Base-by-base conservation (phyloP, 148 eudicot species). In the Polygonum aviculare region DNA sequence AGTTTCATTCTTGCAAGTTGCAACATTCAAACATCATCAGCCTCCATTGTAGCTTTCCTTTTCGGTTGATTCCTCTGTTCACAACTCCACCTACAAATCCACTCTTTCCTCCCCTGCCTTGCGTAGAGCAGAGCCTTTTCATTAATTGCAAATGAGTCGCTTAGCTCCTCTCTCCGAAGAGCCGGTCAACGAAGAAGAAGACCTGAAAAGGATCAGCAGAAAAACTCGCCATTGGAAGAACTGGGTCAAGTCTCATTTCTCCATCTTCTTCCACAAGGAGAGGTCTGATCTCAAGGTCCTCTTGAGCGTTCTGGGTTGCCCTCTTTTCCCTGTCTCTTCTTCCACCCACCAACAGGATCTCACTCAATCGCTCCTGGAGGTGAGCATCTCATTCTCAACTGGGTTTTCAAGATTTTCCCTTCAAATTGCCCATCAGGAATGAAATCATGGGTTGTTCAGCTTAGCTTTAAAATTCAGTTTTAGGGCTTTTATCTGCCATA, bases 241-340 rank as follows among this genome's bases (percentile, higher is more conserved):
- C 40, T 94, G 98, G 98, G 78, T 94, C 48, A 90, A 85, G 74
- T 85, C 78, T 62, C 89, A 84, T 45, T 81, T 70, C 48, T 70
- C 77, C 15, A 47, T 82, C 21, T 84, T 89, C 72, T 85, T 80
- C 74, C 82, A 87, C 79, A 88, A 89, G 78, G 89, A 88, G 78
- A 90, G 88, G 77, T 89, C 97, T 51, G 90, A 94, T 82, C 89
- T 94, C 78, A 90, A 84, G 79, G 72, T 94, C 72, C 91, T 94
- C 54, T 59, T 94, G 4, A 90, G 97, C 79, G 98, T 94, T 83
- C 88, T 94, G 49, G 98, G 87, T 57, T 94, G 98, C 83, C 98
- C 98, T 71, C 97, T 94, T 22, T 92, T 92, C 18, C 93, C 98
- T 12, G 79, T 90, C 21, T 84, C 97, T 9, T 74, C 78, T 22